These are phyloP conservation scores for Mycosarcoma maydis DNA, from an alignment of 1,284 basidiomycete genomes.

Conservation along the genomic window DNA sequence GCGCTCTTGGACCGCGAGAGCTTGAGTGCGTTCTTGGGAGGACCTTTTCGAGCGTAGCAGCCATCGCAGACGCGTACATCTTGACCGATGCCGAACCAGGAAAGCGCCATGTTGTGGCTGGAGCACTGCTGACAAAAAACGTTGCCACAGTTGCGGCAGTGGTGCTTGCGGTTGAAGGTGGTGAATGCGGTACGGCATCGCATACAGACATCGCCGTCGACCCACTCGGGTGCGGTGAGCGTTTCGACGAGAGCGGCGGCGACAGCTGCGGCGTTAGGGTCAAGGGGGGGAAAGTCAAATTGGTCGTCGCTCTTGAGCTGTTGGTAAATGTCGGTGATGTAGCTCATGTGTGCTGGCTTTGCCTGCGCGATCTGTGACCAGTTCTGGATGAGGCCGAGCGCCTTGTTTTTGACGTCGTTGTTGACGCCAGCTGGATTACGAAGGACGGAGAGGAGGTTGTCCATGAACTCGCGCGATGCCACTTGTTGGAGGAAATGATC, in stretches of 20 bases:
- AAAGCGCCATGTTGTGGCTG: conserved; percentile 82
- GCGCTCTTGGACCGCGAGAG: conserved; percentile 47
- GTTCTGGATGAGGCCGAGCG: conserved; percentile 83
- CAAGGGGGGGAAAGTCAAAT: conserved; percentile 85
- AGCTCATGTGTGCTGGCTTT: conserved; percentile 72
- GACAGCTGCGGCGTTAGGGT: conserved; percentile 72
- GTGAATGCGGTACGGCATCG: conserved; percentile 90
- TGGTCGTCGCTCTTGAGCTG: conserved; percentile 64
- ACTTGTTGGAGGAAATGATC: conserved; percentile 79
- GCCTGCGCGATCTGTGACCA: conserved; percentile 92
- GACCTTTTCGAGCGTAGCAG: conserved; percentile 70
- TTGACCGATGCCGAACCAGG: conserved; percentile 92
- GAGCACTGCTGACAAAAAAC: conserved; percentile 96
- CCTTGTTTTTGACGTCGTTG: conserved; percentile 83
- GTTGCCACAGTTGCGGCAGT: conserved; percentile 96
- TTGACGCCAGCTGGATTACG: conserved; percentile 74
- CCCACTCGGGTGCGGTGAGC: conserved; percentile 84
- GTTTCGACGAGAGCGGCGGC: conserved; percentile 64
- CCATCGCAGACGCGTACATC: conserved; percentile 94
- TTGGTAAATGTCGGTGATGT: conserved; percentile 63
- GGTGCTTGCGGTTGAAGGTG: conserved; percentile 97
- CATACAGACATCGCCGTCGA: conserved; percentile 92
- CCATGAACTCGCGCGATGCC: conserved; percentile 86
- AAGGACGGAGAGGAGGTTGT: conserved; percentile 85
- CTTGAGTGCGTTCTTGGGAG: conserved; percentile 50